Conservation (phyloP, 495 filamentous ascomycete genomes). For the Talaromyces wortmannii region DNA sequence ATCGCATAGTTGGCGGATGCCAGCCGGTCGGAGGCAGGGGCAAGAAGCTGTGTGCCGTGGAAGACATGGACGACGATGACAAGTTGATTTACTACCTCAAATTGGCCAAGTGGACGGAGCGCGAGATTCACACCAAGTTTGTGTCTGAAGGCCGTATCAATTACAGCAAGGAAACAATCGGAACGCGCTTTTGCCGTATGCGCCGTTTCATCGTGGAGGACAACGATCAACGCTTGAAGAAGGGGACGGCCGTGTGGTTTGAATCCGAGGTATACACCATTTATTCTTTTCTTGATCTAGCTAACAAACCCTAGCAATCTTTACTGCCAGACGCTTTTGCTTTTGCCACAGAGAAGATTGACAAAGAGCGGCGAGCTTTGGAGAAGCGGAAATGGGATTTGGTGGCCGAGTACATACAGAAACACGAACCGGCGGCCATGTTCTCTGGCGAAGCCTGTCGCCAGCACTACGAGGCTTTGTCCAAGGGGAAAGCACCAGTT, state of each 20-base stretch:
- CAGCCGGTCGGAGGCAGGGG: not conserved
- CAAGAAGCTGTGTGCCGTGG: not conserved
- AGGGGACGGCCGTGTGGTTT: slow-evolving; percentile 29
- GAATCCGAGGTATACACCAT: slow-evolving; percentile 21
- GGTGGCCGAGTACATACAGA: slow-evolving; percentile 5
- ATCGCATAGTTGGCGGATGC: not conserved
- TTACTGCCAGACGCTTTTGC: slow-evolving; percentile 6
- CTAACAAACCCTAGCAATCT: slow-evolving; percentile 5
- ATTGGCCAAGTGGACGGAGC: slow-evolving; percentile 3
- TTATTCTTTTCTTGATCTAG: not conserved
- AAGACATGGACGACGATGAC: slow-evolving; percentile 4
- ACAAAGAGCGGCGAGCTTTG: slow-evolving; percentile 1
- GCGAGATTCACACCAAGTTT: slow-evolving; percentile 1
- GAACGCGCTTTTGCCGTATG: slow-evolving; percentile 25
- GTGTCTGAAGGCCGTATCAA: slow-evolving; percentile 1
- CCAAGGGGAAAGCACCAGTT: not conserved
- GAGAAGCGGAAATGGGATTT: slow-evolving; percentile 6
- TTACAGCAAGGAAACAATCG: slow-evolving; percentile 21
- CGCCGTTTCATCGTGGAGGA: slow-evolving; percentile 14
- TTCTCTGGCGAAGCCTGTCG: slow-evolving; percentile 10
- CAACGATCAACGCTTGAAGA: slow-evolving; percentile 21
- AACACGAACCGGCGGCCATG: slow-evolving; percentile 4
- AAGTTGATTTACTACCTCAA: slow-evolving; percentile 3
- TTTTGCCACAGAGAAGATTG: slow-evolving; percentile 2
- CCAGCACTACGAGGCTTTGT: slow-evolving; percentile 1